A percentile compares a stretch with the other conserved stretches of the same genome.
These are phyloP conservation scores for Lasiosphaeriaceae sp. DNA, from an alignment of 495 filamentous ascomycete genomes.

Conservation along the genomic window DNA sequence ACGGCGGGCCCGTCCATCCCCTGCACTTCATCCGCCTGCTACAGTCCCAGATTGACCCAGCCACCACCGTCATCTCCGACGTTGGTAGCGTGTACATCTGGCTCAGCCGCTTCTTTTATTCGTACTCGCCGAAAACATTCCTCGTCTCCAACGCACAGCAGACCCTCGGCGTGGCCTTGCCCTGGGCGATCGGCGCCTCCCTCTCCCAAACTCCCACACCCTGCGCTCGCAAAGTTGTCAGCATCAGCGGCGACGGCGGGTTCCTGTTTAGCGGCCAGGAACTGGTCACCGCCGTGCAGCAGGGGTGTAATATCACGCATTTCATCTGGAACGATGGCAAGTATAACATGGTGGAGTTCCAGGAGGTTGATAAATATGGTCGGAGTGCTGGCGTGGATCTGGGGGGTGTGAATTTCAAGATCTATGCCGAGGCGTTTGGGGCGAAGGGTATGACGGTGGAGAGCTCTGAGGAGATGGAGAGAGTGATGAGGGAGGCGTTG, in stretches of 20 bases:
- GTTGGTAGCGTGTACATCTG: slow-evolving; percentile 41
- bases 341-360: slow-evolving; percentile 42
- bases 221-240: slow-evolving; percentile 32
- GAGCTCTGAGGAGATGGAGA: slow-evolving; percentile 22
- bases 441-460: slow-evolving; percentile 30
- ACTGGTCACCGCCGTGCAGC: slow-evolving; percentile 34
- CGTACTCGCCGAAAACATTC: slow-evolving; percentile 32
- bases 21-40: slow-evolving; percentile 32
- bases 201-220: slow-evolving; percentile 25
- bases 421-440: slow-evolving; percentile 35
- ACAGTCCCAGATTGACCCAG: slow-evolving; percentile 23
- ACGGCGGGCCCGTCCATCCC: slow-evolving; percentile 27
- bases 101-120: slow-evolving; percentile 37
- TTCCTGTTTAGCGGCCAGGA: slow-evolving; percentile 37
- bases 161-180: slow-evolving; percentile 37
- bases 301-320: slow-evolving; percentile 39
- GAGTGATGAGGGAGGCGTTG: slow-evolving; percentile 30
- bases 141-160: slow-evolving; percentile 39
- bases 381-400: slow-evolving; percentile 29
- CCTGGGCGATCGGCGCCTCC: slow-evolving; percentile 38
- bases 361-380: slow-evolving; percentile 40
- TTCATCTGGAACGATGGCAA: slow-evolving; percentile 40
- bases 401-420: slow-evolving; percentile 35
- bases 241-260: slow-evolving; percentile 32
- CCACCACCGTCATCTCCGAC: slow-evolving; percentile 30